Evolutionary conservation across 257 asterid species (phyloP), one percentile per base, ranked within the genome.

Genomic region (Capsicum chinense): DNA sequence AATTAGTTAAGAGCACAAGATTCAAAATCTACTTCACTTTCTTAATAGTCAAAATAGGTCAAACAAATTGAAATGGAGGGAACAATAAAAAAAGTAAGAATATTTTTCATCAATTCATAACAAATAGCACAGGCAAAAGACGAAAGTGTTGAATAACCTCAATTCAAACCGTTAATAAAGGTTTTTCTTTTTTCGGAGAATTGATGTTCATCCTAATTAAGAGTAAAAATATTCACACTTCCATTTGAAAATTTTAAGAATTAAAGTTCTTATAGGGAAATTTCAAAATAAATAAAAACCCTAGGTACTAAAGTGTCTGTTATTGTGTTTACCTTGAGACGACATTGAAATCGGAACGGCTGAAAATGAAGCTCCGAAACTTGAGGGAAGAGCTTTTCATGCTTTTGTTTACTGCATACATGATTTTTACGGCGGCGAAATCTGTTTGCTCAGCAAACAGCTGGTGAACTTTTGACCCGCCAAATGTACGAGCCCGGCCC

Each of bases 391-490:
- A 84, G 37, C 21, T 26, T 58, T 58, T 56, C 7, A 37, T 8
- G 15, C 21, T 21, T 13, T 52, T 26, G 3, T 54, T 52, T 26
- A 66, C 5, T 50, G 79, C 54, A 62, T 48, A 64, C 86, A 84
- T 84, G 58, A 63, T 84, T 33, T 84, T 80, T 84, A 60, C 56
- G 50, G 5, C 8, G 62, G 81, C 62, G 62, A 21, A 4, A 6
- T 2, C 7, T 73, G 80, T 60, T 73, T 19, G 60, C 19, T 73
- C 80, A 48, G 80, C 60, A 12, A 12, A 11, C 70, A 5, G 35
- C 59, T 54, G n/a, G n/a, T 14, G 59, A 73, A 10, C 1, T n/a
- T 66, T 73, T 73, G 59, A 48, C 80, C 80, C 59, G 59, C 42
- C 33, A 26, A 26, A 26, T 26, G 33, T 26, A 50, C 19, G 5